phyloP scores from a whole-genome alignment of 1,284 basidiomycete species.

The Trichosporon inkin region DNA sequence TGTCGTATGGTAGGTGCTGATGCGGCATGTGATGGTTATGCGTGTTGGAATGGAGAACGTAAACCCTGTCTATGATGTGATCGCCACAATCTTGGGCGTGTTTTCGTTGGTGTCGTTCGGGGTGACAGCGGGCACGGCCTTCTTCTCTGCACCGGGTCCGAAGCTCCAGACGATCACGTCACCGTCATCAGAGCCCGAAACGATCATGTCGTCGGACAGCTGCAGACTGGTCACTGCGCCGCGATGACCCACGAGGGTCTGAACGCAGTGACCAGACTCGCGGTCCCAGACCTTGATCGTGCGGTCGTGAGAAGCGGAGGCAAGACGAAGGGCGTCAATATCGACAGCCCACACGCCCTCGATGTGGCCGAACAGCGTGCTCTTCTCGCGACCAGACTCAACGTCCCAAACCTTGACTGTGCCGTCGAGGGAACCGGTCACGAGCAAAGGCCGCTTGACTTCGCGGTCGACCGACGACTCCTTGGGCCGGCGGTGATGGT shows the following conservation, averaged over 20 bases:
- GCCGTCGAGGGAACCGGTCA: constrained; percentile 90
- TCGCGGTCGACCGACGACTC: constrained; percentile 27
- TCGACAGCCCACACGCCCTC: constrained; percentile 96
- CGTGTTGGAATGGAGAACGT: not conserved
- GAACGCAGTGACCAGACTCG: constrained; percentile 79
- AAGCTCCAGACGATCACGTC: constrained; percentile 68
- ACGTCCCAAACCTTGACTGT: constrained; percentile 97
- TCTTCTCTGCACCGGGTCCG: constrained; percentile 34
- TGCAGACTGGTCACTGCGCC: constrained; percentile 89
- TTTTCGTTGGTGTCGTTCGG: not conserved
- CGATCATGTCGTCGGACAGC: constrained; percentile 90
- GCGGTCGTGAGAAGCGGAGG: constrained; percentile 73
- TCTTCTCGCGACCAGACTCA: constrained; percentile 70
- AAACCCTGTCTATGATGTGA: not conserved
- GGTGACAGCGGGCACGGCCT: not conserved
- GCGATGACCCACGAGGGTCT: constrained; percentile 89
- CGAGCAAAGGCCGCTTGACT: constrained; percentile 62
- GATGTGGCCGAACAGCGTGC: constrained; percentile 85
- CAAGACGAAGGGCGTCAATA: constrained; percentile 84
- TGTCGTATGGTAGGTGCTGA: not conserved
- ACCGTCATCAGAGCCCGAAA: constrained; percentile 68
- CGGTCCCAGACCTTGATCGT: constrained; percentile 74
- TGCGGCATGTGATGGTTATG: not conserved
- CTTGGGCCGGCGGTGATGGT: not conserved
- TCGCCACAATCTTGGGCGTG: not conserved